phyloP scores from a whole-genome alignment of 1,284 basidiomycete genomes.

The Crepidotus sp. region DNA sequence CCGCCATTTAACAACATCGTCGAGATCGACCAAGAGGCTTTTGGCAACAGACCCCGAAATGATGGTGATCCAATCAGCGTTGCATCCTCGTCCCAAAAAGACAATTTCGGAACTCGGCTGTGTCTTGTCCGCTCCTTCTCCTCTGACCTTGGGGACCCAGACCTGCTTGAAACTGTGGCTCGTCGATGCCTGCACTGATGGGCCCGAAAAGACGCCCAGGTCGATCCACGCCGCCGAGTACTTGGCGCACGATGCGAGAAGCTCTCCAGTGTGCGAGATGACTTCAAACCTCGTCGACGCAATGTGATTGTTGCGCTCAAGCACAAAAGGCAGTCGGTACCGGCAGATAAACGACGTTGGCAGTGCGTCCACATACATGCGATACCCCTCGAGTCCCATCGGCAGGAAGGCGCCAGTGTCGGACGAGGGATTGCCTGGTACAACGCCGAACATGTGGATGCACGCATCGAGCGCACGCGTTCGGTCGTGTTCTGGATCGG shows the following conservation, averaged over 20 bases:
- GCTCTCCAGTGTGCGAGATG: slow-evolving; percentile 23
- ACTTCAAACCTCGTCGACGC: slow-evolving; percentile 25
- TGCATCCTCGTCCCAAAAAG: background rate
- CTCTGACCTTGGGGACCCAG: slow-evolving; percentile 19
- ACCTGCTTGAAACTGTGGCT: background rate
- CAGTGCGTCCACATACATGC: slow-evolving; percentile 22
- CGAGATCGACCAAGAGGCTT: background rate
- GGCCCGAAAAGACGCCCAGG: background rate
- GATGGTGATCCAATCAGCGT: background rate
- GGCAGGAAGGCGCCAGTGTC: slow-evolving; percentile 26
- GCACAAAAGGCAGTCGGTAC: slow-evolving; percentile 26
- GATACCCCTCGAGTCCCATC: slow-evolving; percentile 25
- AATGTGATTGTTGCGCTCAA: slow-evolving; percentile 23
- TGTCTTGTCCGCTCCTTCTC: background rate
- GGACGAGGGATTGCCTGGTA: slow-evolving; percentile 19
- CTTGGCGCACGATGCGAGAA: slow-evolving; percentile 26
- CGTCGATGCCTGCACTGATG: background rate
- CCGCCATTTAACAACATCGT: background rate
- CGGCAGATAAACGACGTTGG: slow-evolving; percentile 26
- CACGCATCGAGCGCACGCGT: slow-evolving; percentile 29
- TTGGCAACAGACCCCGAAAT: background rate
- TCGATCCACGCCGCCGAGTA: slow-evolving; percentile 24
- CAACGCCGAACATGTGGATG: slow-evolving; percentile 28
- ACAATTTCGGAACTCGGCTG: background rate
- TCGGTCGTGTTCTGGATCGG: slow-evolving; percentile 23